A percentile compares a stretch with the other conserved stretches of the same genome.
These are phyloP conservation scores for Lodderomyces metapsilosis DNA, from an alignment of 1,139 yeast species.

Conservation along the genomic window DNA sequence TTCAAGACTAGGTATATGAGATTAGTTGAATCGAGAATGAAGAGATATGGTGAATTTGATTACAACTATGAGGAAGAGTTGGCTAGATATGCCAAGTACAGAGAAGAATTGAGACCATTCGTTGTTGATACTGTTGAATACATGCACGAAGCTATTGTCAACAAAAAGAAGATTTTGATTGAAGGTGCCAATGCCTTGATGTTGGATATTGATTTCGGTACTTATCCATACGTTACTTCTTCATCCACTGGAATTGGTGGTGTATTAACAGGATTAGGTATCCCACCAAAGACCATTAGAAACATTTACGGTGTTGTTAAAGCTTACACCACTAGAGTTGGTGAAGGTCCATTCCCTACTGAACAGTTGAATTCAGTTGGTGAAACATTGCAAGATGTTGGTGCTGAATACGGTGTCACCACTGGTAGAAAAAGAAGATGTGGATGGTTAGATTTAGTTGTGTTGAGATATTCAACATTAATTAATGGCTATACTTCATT, in stretches of 20 bases:
- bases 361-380: constrained; percentile 91
- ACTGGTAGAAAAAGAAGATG: constrained; percentile 99
- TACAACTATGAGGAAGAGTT: constrained; percentile 83
- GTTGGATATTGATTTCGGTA: constrained; percentile 97
- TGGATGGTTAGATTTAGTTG: constrained; percentile 98
- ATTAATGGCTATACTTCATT: constrained; percentile 94
- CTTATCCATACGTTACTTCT: constrained; percentile 96
- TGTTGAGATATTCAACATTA: constrained; percentile 81
- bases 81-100: constrained; percentile 69
- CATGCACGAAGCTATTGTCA: constrained; percentile 78
- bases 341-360: constrained; percentile 99
- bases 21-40: constrained; percentile 73
- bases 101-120: constrained; percentile 77
- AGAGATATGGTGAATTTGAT: constrained; percentile 91
- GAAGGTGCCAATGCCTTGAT: constrained; percentile 99
- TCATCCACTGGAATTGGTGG: constrained; percentile 97
- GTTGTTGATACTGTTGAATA: constrained; percentile 91
- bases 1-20: constrained; percentile 78
- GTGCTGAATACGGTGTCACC: constrained; percentile 97
- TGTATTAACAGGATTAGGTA: constrained; percentile 93
- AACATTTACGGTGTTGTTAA: constrained; percentile 94
- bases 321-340: constrained; percentile 98
- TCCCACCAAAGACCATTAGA: constrained; percentile 80
- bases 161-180: constrained; percentile 81
- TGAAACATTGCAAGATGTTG: constrained; percentile 82